Base-by-base conservation (phyloP, 805 yeast genomes). In the Nematodospora valgi region DNA sequence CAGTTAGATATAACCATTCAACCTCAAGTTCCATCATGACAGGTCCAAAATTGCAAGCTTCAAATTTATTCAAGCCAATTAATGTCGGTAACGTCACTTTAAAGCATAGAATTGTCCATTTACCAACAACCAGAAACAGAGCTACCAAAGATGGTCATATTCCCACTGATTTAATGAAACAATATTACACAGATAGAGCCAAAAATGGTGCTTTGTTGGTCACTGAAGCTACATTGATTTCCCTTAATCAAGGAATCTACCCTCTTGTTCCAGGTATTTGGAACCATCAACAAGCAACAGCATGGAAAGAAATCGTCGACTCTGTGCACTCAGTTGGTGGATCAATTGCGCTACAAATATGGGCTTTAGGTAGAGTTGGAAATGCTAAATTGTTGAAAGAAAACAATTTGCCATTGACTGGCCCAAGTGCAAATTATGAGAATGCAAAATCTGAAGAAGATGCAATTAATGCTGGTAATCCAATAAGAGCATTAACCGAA, bases 311-410 rank as follows among this genome's bases (percentile, higher is more conserved):
- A 41, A 62, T 76, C 24, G 52, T 54, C 16, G 71, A 70, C 18
- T 61, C 59, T 10, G 68, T 74, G 14, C 82, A 76, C 47, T 58
- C 46, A 3, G 64, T 70, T 43, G 51, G 54, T 17, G 66, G 80
- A 0, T 63, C 52, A 30, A 51, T 68, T 2, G 56, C 72, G 28
- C 47, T 67, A 22, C 85, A 79, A 59, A 40, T 80, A 17, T 77
- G 81, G 80, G 64, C 59, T 6, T 52, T 76, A 17, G 81, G 81
- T 19, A 57, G 77, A 34, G 63, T 55, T 32, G 64, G 58, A 20
- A 51, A 44, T 23, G 54, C 60, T 12, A 33, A 36, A 5, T 34
- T 56, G 4, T 56, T 59, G 22, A 49, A 60, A 32, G 35, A 46
- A 15, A 30, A 36, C n/a, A 56, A 60, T 5, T 39, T 41, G 6